These are phyloP conservation scores for Aurantiochytrium sp. DNA, from an alignment of 108 stramenopile genomes.

Conservation along the genomic window DNA sequence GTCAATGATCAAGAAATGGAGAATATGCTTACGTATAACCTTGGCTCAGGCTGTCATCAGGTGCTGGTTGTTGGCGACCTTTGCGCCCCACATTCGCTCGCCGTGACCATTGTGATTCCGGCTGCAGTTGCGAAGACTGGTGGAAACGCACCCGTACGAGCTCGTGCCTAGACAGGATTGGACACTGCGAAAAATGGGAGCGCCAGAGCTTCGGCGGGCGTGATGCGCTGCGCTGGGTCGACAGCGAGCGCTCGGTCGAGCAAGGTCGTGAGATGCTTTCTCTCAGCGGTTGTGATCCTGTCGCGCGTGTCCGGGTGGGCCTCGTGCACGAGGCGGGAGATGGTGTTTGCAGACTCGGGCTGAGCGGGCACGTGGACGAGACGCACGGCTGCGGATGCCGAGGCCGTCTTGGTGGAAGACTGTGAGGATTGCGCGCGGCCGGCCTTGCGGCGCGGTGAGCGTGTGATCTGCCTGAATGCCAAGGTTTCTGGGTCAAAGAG, in stretches of 20 bases:
- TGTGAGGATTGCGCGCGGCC: neutral
- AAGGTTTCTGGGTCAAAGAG: neutral
- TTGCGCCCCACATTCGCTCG: too few species aligned
- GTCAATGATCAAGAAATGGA: too few species aligned
- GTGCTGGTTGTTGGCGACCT: too few species aligned
- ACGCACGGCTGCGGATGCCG: too few species aligned
- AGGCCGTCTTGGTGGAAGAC: neutral
- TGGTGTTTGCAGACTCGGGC: neutral
- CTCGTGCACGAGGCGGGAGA: neutral
- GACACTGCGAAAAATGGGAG: constrained; percentile 12
- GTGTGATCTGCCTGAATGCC: neutral
- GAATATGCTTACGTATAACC: too few species aligned
- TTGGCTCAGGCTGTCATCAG: too few species aligned
- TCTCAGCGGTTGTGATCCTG: neutral
- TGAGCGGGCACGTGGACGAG: neutral
- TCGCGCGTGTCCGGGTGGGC: neutral
- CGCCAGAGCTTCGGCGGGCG: neutral
- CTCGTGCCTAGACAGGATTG: too few species aligned
- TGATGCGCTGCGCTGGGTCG: constrained; percentile 8
- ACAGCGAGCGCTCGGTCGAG: neutral
- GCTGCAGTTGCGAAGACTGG: too few species aligned
- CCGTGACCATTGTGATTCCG: too few species aligned
- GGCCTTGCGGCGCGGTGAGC: neutral
- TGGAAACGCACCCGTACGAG: too few species aligned
- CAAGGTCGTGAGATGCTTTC: neutral